phyloP scores from a whole-genome alignment of 257 asterid species.

The Craterostigma plantagineum region DNA sequence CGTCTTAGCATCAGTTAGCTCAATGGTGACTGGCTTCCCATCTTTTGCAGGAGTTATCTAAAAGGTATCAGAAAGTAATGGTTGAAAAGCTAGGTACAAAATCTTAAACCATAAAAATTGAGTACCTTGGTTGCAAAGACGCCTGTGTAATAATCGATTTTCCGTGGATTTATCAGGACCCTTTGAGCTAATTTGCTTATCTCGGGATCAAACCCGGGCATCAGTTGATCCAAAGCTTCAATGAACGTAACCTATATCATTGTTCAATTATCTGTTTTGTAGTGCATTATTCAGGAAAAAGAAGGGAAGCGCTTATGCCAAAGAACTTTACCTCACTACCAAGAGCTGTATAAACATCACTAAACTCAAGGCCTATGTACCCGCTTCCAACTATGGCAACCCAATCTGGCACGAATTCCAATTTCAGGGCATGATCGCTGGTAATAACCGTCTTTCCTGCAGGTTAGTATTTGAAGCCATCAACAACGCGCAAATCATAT shows the following conservation, averaged over 20 bases:
- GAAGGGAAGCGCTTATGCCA: neutral
- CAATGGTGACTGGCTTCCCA: conserved; percentile 77
- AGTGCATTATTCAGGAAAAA: neutral
- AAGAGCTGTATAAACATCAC: conserved; percentile 83
- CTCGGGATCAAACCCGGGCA: conserved; percentile 89
- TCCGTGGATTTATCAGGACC: conserved; percentile 61
- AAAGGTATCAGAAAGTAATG: neutral
- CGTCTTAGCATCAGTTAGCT: conserved; percentile 90
- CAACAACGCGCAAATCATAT: neutral
- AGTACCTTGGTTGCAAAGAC: conserved; percentile 71
- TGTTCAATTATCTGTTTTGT: neutral
- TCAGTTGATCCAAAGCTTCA: conserved; percentile 43
- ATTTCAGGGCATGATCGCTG: conserved; percentile 84
- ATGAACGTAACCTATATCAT: conserved; percentile 19
- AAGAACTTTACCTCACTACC: conserved; percentile 58
- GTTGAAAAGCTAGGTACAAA: too few relatives aligned
- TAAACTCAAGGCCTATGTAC: conserved; percentile 83
- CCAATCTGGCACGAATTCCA: conserved; percentile 76
- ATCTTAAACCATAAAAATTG: conserved; percentile 3
- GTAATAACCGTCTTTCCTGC: conserved; percentile 90
- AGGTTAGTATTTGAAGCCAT: neutral
- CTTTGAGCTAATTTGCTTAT: conserved; percentile 70
- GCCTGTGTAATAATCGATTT: conserved; percentile 59
- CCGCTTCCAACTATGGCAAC: conserved; percentile 94
- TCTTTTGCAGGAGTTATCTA: conserved; percentile 85